Conservation (phyloP, 1,139 yeast species). For the Magnusiomyces ingens region DNA sequence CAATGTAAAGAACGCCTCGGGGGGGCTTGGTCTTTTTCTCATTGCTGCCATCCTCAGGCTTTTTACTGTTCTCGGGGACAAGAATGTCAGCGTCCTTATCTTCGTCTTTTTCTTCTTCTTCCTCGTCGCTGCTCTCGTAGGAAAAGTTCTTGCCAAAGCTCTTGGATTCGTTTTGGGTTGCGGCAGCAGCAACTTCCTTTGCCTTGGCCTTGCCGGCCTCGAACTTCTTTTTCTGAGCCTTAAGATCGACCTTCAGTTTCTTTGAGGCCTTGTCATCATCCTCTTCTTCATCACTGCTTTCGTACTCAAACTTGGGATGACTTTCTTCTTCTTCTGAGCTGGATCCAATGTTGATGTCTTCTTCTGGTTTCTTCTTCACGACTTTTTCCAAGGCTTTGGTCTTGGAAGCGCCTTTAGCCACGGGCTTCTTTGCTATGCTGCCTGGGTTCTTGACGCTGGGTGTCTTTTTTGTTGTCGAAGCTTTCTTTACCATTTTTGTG, state of each 20-base stretch:
- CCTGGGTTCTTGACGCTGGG: background rate
- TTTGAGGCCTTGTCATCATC: background rate
- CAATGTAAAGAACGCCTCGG: constrained; percentile 74
- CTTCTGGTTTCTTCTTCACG: no score
- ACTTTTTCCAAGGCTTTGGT: no score
- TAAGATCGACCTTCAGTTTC: no score
- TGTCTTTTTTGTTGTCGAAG: background rate
- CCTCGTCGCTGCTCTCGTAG: constrained; percentile 30
- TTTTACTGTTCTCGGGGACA: constrained; percentile 6
- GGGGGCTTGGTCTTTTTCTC: constrained; percentile 28
- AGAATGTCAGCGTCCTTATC: constrained; percentile 16
- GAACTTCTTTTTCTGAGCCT: no score
- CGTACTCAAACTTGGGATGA: no score
- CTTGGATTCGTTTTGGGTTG: no score
- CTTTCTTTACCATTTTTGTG: background rate
- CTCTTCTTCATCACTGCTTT: background rate
- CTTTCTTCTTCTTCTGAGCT: no score
- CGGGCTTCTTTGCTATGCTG: no score
- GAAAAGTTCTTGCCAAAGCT: constrained; percentile 14
- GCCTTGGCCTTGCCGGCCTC: no score
- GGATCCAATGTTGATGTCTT: no score
- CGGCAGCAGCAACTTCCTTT: no score
- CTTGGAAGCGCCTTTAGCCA: no score
- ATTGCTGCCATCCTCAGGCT: constrained; percentile 14
- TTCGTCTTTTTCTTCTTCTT: constrained; percentile 18